A percentile compares a stretch with the other conserved stretches of the same genome.
Evolutionary conservation across 257 asterid genomes (phyloP).

Genomic region (Salvia hispanica): DNA sequence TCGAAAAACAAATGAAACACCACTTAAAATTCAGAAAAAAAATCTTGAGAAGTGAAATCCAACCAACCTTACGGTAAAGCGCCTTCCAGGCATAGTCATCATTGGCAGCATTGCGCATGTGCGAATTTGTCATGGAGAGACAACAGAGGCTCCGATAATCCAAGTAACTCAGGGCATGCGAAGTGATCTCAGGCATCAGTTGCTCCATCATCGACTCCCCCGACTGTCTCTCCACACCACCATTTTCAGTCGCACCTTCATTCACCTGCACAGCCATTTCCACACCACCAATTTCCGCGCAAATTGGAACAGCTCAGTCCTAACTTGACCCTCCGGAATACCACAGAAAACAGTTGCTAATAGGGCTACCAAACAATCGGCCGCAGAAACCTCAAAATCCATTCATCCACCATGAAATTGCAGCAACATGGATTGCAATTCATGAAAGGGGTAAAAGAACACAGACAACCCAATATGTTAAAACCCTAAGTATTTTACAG

Average conservation of each 20-base stretch:
- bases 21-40: neutral
- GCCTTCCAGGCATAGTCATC: constrained; percentile 99
- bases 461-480: neutral
- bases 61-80: constrained; percentile 77
- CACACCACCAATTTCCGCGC: constrained; percentile 32
- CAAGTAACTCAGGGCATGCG: constrained; percentile 93
- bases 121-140: constrained; percentile 95
- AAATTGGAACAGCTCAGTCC: constrained; percentile 30
- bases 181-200: constrained; percentile 96
- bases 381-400: constrained; percentile 46
- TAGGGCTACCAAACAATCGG: constrained; percentile 46
- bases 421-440: constrained; percentile 31
- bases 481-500: constrained; percentile 37
- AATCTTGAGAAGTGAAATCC: neutral
- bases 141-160: constrained; percentile 93
- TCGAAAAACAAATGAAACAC: neutral
- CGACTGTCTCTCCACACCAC: constrained; percentile 58
- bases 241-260: constrained; percentile 28
- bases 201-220: constrained; percentile 99
- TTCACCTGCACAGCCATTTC: constrained; percentile 41
- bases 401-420: constrained; percentile 61
- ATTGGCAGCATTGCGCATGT: constrained; percentile 92
- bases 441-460: constrained; percentile 36
- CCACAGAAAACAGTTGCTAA: constrained; percentile 48
- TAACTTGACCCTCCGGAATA: constrained; percentile 35